A percentile compares a stretch with the other conserved stretches of the same genome.
Conservation (phyloP, 2,329 filamentous ascomycete genomes). For the Neofusicoccum laricinum region DNA sequence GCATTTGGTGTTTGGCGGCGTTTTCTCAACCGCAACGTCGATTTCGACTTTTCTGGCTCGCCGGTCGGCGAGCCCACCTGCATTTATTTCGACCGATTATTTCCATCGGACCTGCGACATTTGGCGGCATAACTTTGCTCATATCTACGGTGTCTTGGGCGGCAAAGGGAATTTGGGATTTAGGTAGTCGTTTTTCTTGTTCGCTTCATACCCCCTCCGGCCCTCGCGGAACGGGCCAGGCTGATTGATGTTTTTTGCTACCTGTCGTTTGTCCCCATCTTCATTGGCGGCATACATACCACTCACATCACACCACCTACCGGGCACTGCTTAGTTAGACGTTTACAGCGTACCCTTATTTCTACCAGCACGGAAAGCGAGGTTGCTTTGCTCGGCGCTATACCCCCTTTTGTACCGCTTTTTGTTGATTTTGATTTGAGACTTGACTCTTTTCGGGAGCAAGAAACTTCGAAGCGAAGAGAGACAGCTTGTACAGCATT, state of each 20-base stretch:
- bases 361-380: conserved; percentile 14
- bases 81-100: conserved; percentile 11
- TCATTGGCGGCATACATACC: conserved; percentile 10
- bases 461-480: background rate
- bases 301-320: conserved; percentile 12
- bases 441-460: background rate
- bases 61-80: background rate
- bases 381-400: conserved; percentile 15
- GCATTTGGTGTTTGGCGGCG: conserved; percentile 14
- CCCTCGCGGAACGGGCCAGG: conserved; percentile 10
- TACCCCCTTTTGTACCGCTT: conserved; percentile 14
- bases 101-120: conserved; percentile 7
- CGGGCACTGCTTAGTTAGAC: conserved; percentile 8
- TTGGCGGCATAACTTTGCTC: conserved; percentile 13
- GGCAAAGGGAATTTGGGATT: conserved; percentile 6
- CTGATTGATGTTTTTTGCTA: conserved; percentile 13
- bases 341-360: conserved; percentile 11
- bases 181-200: conserved; percentile 15
- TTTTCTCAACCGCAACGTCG: conserved; percentile 11
- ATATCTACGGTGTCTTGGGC: conserved; percentile 12
- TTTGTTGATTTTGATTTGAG: conserved; percentile 11
- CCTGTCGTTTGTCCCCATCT: background rate
- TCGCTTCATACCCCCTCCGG: conserved; percentile 18
- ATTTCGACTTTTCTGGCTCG: conserved; percentile 11
- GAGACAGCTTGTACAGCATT: conserved; percentile 13